Evolutionary conservation across 352 stramenopile genomes (phyloP), one percentile per base, ranked within the genome.

Genomic region (Peronosclerospora sorghi): DNA sequence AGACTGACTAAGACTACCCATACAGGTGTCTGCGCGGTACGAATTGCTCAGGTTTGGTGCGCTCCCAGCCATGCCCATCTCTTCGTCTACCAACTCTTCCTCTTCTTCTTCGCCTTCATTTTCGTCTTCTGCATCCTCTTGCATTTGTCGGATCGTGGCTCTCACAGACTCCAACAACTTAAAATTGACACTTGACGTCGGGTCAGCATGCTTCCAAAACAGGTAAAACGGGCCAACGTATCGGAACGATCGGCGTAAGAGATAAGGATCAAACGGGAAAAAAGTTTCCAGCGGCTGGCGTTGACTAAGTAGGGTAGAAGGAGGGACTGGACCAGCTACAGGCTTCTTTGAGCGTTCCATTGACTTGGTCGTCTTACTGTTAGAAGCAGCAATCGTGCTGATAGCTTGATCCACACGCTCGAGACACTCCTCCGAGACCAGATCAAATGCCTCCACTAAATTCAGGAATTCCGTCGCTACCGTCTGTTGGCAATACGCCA

Each of bases 261-360:
- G 64, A 51, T 97, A 97, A 6, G 95, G 95, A 65, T 98, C 95
- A 50, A 98, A 98, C 18, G 95, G 95, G 47, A 98, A 98, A 52
- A 98, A 98, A 5, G 76, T 88, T 45, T 88, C 73, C 5, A 86
- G 56, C 14, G 71, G 69, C 28, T 83, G 69, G 8, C 74, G 71
- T 24, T 78, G 60, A 7, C 67, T 69, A 10, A 86, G 58, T 12
- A 77, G 32, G 4, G 58, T 65, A 9, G 52, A 51, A 18, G 59
- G 48, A 13, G 60, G 37, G 5, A 51, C 54, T 23, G 48, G 56
- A 17, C 64, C 48, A 13, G 54, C 39, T 1, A 65, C 72, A 2
- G 75, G 72, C 27, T 70, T 64, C 14, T 63, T 69, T 1, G 70
- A 81, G 14, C 66, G 65, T 50, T 87, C 75, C 75, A 87, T 85